Evolutionary conservation across 192 early-diverging fungal species (phyloP).

Genomic region (Irineochytrium annulatum): DNA sequence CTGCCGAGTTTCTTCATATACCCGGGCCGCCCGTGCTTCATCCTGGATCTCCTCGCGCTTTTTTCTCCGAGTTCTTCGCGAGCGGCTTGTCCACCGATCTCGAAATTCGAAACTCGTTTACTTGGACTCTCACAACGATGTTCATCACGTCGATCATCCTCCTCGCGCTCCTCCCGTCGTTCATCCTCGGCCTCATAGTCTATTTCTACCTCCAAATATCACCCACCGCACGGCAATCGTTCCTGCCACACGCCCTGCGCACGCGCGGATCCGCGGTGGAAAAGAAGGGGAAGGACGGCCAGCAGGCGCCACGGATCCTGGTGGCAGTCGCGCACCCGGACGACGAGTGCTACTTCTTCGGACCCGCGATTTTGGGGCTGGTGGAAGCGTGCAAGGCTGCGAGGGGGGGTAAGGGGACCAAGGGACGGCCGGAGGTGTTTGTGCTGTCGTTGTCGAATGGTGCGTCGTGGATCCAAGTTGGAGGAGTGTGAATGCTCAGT

Average conservation of each 20-base stretch:
- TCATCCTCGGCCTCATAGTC: background rate
- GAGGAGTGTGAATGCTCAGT: constrained; percentile 5
- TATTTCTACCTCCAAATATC: background rate
- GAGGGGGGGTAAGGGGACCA: constrained; percentile 42
- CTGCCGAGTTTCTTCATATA: constrained; percentile 59
- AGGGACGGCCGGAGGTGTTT: no score
- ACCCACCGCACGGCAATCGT: background rate
- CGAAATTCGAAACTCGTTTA: no score
- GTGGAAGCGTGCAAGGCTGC: no score
- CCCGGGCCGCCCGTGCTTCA: constrained; percentile 44
- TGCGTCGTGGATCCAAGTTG: constrained; percentile 29
- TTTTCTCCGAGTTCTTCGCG: no score
- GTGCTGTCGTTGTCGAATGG: constrained; percentile 85
- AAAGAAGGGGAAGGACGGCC: background rate
- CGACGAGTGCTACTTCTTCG: constrained; percentile 99
- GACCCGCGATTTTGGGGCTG: constrained; percentile 66
- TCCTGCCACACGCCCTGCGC: background rate
- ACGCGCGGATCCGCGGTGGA: background rate
- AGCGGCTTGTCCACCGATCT: no score
- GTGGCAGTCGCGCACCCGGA: constrained; percentile 62
- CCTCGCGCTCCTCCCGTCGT: background rate
- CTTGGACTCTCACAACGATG: no score
- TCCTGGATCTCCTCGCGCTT: constrained; percentile 6
- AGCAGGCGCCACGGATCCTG: constrained; percentile 4
- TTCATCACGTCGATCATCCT: no score